Evolutionary conservation across 2,329 filamentous ascomycete genomes (phyloP).

Genomic region (Fusarium globosum): DNA sequence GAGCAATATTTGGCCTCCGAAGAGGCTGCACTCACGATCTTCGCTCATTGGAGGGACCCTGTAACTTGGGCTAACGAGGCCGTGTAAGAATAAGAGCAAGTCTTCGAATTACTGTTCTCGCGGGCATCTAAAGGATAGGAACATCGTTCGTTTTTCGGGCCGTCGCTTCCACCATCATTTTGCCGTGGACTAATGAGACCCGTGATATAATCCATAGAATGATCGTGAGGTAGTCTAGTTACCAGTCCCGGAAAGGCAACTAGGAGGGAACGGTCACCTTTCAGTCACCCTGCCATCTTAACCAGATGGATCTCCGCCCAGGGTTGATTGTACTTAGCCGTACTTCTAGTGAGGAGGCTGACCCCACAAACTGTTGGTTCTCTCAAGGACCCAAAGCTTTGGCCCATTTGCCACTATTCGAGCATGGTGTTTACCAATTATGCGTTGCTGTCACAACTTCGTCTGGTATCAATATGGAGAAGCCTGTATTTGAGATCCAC

Average conservation of each 20-base stretch:
- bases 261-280: conserved; percentile 13
- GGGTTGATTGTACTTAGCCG: conserved; percentile 28
- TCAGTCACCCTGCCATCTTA: conserved; percentile 24
- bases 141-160: conserved; percentile 24
- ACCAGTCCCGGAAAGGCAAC: conserved; percentile 19
- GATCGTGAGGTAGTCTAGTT: conserved; percentile 17
- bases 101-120: not conserved
- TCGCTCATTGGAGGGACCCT: conserved; percentile 26
- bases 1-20: conserved; percentile 19
- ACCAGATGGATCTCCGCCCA: conserved; percentile 16
- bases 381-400: not conserved
- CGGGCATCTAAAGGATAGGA: conserved; percentile 13
- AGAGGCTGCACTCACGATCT: conserved; percentile 24
- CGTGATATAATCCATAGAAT: conserved; percentile 5
- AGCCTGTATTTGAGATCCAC: not conserved
- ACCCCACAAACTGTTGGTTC: conserved; percentile 3
- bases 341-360: conserved; percentile 8
- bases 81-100: not conserved
- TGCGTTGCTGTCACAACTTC: not conserved
- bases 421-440: not conserved
- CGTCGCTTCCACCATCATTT: conserved; percentile 36
- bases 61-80: not conserved
- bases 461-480: conserved; percentile 1
- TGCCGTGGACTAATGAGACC: conserved; percentile 12
- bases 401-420: conserved; percentile 5